Evolutionary conservation across 192 early-diverging fungal genomes (phyloP).

Genomic region (Spizellomyces sp.): DNA sequence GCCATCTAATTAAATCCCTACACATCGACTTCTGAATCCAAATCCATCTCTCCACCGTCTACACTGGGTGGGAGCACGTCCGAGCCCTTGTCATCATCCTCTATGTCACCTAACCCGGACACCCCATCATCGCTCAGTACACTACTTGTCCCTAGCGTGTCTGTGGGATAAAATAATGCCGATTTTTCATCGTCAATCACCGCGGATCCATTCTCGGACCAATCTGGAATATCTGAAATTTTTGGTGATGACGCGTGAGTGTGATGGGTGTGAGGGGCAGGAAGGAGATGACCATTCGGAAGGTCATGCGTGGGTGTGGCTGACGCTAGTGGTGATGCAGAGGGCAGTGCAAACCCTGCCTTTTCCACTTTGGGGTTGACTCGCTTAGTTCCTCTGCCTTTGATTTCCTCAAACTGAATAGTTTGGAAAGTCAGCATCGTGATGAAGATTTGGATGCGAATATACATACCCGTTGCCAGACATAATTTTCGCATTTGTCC

Average conservation of each 20-base stretch:
- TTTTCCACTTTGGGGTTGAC: constrained; percentile 9
- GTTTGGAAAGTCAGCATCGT: constrained; percentile 4
- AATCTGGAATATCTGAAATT: constrained; percentile 15
- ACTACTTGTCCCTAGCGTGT: constrained; percentile 1
- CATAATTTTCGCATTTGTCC: constrained; percentile 70
- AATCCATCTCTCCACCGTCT: too few species aligned
- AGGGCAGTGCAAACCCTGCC: not conserved
- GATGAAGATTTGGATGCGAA: constrained; percentile 13
- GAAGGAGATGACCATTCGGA: not conserved
- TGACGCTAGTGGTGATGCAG: constrained; percentile 20
- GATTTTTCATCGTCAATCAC: constrained; percentile 13
- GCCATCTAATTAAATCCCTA: too few species aligned
- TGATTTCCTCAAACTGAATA: constrained; percentile 40
- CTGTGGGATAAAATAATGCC: not conserved
- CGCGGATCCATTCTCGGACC: constrained; percentile 12
- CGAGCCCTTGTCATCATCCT: not conserved
- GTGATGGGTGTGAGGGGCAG: not conserved
- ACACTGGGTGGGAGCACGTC: not conserved
- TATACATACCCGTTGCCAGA: constrained; percentile 21
- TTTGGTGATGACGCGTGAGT: constrained; percentile 2
- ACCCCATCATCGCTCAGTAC: not conserved
- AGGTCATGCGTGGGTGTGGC: not conserved
- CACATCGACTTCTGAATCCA: too few species aligned
- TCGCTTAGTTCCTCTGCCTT: constrained; percentile 39
- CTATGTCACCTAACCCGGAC: not conserved